phyloP scores from a whole-genome alignment of 345 rosid species.

The Raphanus sativus region DNA sequence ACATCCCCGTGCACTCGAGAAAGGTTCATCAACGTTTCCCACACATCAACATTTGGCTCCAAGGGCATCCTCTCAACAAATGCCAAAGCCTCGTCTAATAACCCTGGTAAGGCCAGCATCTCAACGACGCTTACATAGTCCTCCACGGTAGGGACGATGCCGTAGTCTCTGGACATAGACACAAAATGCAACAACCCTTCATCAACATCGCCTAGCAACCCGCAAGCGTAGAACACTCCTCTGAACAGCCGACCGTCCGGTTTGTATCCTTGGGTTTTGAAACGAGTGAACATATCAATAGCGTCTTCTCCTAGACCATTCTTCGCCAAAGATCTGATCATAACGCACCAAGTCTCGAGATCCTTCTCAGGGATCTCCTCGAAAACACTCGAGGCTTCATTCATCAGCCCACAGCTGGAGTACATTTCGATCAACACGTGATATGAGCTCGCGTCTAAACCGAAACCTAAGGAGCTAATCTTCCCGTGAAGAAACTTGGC shows the following conservation, averaged over 20 bases:
- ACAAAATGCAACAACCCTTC: conserved; percentile 81
- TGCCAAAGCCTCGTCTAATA: conserved; percentile 73
- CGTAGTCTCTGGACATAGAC: conserved; percentile 64
- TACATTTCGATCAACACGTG: conserved; percentile 72
- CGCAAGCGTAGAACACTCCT: conserved; percentile 63
- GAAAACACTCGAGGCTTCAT: conserved; percentile 53
- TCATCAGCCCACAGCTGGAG: conserved; percentile 53
- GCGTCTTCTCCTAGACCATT: conserved; percentile 81
- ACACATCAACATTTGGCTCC: conserved; percentile 58
- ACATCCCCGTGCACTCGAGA: conserved; percentile 69
- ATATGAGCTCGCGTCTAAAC: conserved; percentile 43
- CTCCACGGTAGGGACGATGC: conserved; percentile 60
- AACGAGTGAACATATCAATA: conserved; percentile 62
- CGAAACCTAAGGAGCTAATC: conserved; percentile 35
- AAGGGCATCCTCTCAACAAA: conserved; percentile 66
- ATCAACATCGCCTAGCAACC: conserved; percentile 57
- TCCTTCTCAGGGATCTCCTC: conserved; percentile 53
- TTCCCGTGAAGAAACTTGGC: conserved; percentile 59
- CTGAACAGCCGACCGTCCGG: conserved; percentile 59
- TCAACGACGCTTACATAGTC: conserved; percentile 61
- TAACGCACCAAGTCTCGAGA: conserved; percentile 60
- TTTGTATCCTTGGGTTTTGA: conserved; percentile 59
- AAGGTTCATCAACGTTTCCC: conserved; percentile 79
- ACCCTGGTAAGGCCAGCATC: conserved; percentile 68
- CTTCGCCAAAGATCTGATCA: conserved; percentile 71